Conservation (phyloP, 1,284 basidiomycete genomes). For the Porodaedalea pini region DNA sequence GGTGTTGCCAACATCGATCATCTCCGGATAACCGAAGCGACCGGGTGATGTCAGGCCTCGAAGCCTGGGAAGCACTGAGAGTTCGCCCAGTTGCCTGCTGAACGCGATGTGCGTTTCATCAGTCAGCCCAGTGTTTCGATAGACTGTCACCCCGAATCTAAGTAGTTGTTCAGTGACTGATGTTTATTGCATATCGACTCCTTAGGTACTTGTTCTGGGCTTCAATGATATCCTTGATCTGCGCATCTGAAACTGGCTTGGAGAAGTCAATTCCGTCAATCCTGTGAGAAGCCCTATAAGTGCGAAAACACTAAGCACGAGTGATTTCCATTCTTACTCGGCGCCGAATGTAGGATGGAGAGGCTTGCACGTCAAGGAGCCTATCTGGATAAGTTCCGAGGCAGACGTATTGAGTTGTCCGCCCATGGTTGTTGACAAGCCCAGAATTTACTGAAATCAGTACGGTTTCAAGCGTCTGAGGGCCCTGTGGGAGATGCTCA, state of each 20-base stretch:
- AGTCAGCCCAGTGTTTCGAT: conserved; percentile 27
- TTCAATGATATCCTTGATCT: conserved; percentile 20
- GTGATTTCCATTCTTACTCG: conserved; percentile 20
- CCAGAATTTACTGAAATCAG: too few species aligned
- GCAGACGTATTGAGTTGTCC: neutral
- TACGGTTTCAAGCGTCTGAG: too few species aligned
- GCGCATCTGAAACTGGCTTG: conserved; percentile 17
- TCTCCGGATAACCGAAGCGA: conserved; percentile 17
- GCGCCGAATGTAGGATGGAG: conserved; percentile 25
- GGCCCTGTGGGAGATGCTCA: too few species aligned
- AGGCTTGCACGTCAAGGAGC: conserved; percentile 24
- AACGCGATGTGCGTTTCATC: conserved; percentile 27
- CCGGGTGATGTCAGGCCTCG: conserved; percentile 20
- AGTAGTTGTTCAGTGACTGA: neutral
- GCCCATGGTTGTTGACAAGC: neutral
- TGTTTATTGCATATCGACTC: too few species aligned
- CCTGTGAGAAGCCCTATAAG: neutral
- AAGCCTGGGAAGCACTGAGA: conserved; percentile 24
- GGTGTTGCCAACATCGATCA: conserved; percentile 26
- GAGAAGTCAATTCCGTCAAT: conserved; percentile 26
- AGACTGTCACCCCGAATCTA: conserved; percentile 28
- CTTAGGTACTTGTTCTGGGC: conserved; percentile 19
- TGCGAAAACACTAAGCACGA: too few species aligned
- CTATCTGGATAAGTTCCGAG: conserved; percentile 16
- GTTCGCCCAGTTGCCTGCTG: conserved; percentile 25